Evolutionary conservation across 352 stramenopile species (phyloP).

Genomic region (Phytophthora syringae): DNA sequence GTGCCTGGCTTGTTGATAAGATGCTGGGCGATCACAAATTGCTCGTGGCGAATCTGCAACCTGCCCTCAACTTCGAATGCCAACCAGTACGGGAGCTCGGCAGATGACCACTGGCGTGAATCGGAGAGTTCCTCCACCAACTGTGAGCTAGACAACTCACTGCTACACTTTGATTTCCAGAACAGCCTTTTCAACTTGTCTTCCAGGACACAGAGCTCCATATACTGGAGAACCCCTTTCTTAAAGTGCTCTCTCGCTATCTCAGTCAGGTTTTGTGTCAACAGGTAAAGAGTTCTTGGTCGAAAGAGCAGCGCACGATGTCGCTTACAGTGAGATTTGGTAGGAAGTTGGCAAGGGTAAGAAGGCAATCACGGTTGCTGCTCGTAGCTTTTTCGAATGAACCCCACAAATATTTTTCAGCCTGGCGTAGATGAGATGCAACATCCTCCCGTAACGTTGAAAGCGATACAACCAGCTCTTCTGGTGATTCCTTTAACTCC

Average conservation of each 20-base stretch:
- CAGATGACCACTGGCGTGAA: conserved; percentile 52
- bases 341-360: conserved; percentile 31
- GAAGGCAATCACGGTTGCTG: conserved; percentile 24
- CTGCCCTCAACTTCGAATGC: conserved; percentile 87
- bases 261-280: conserved; percentile 34
- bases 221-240: conserved; percentile 27
- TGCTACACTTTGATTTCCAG: conserved; percentile 4
- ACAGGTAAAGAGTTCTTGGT: conserved; percentile 37
- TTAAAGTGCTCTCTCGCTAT: conserved; percentile 28
- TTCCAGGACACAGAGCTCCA: conserved; percentile 81
- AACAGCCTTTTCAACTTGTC: conserved; percentile 69
- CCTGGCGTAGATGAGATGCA: conserved; percentile 3
- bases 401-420: conserved; percentile 29
- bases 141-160: conserved; percentile 22
- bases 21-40: conserved; percentile 76
- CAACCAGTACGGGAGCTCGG: conserved; percentile 78
- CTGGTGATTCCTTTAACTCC: conserved; percentile 4
- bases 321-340: conserved; percentile 40
- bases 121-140: conserved; percentile 63
- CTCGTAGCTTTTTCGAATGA: conserved; percentile 4
- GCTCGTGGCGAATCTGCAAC: conserved; percentile 82
- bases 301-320: conserved; percentile 45
- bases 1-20: conserved; percentile 70
- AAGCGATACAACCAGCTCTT: conserved; percentile 12
- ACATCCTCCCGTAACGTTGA: conserved; percentile 26